A percentile compares a stretch with the other conserved stretches of the same genome.
Conservation (phyloP, 2,329 filamentous ascomycete genomes). For the Biscogniauxia mediterranea region DNA sequence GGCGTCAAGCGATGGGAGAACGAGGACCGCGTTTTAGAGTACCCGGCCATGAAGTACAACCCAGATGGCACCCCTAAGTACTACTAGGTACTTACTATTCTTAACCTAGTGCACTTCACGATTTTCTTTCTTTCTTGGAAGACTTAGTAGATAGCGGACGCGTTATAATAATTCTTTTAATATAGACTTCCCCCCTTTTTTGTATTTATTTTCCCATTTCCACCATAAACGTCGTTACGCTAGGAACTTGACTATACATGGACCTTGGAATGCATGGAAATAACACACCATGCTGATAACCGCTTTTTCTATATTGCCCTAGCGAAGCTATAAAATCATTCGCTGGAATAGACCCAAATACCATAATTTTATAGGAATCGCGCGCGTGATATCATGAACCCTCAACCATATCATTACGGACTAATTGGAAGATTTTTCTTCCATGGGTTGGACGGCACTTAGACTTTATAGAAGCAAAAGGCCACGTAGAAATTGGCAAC, state of each 20-base stretch:
- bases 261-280: neutral
- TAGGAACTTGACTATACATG: neutral
- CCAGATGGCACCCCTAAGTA: neutral
- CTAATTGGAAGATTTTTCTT: neutral
- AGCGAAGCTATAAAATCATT: too few relatives aligned
- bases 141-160: neutral
- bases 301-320: too few relatives aligned
- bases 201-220: neutral
- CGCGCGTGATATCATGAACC: neutral
- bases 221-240: neutral
- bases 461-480: slow-evolving; percentile 97
- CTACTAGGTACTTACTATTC: neutral
- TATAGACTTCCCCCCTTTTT: neutral
- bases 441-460: slow-evolving; percentile 17
- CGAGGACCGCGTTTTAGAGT: neutral
- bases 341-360: neutral
- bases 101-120: neutral
- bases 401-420: neutral
- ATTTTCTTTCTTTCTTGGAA: neutral
- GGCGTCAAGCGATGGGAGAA: neutral
- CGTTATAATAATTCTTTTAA: neutral
- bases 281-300: neutral
- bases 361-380: neutral
- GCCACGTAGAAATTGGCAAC: slow-evolving; percentile 89
- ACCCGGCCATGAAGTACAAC: neutral